Evolutionary conservation across 345 rosid genomes (phyloP), one percentile per base, ranked within the genome.

Genomic region (Nephelium lappaceum): DNA sequence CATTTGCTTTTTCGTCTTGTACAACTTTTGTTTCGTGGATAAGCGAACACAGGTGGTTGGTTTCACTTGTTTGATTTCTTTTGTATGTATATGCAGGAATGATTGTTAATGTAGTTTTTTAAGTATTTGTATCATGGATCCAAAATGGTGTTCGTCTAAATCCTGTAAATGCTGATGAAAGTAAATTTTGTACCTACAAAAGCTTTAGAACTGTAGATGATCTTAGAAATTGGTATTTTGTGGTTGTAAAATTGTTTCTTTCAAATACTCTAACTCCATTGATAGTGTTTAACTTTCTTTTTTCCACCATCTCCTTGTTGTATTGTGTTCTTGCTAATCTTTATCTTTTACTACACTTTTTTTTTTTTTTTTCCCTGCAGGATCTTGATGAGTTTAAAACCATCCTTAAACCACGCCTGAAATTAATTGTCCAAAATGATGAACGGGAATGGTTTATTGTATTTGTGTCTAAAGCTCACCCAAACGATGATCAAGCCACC

Each of bases 391-490:
- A 96, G 90, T 92, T 93, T 86, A 94, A 90, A 85, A 91, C 90
- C 84, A 96, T 96, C 79, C 94, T 96, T 78, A 94, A 91, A 80
- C 99, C 99, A 16, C 97, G 97, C 60, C 87, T 94, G 80, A 96
- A 91, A 84, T 85, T 93, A 70, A 91, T 96, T 83, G 94, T 87
- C 79, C 97, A 94, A 78, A 96, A 94, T 78, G 98, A 96, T 53
- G 99, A 96, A 85, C 83, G 89, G 75, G 97, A 96, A 82, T 94
- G 98, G 98, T 94, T 96, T 86, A 91, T 94, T 82, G 97, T 96
- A 15, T 96, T 90, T 89, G 98, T 96, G 64, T 91, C 93, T 76
- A 91, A 84, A 87, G 98, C 97, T 75, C 97, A 93, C 83, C 97
- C 99, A 53, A 91, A 84, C 72, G 94, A 93, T 77, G 99, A 96